phyloP scores from a whole-genome alignment of 1,284 basidiomycete genomes.

The Cryptococcus sp. region DNA sequence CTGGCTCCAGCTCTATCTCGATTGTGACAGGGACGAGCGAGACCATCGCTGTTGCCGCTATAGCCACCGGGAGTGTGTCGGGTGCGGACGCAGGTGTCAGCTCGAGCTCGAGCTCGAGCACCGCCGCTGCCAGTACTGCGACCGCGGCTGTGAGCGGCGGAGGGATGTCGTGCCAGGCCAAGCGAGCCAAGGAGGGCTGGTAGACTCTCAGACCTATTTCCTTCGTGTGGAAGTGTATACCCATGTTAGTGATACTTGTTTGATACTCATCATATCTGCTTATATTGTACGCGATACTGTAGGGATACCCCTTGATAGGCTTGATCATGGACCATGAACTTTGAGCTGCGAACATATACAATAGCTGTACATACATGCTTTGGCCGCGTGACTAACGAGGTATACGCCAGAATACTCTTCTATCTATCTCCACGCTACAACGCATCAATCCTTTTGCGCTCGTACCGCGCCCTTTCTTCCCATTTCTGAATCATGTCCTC shows the following conservation, averaged over 20 bases:
- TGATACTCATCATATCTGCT: too few relatives aligned
- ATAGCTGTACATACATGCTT: too few relatives aligned
- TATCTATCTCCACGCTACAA: neutral
- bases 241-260: too few relatives aligned
- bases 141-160: neutral
- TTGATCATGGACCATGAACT: too few relatives aligned
- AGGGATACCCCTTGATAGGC: too few relatives aligned
- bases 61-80: too few relatives aligned
- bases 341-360: too few relatives aligned
- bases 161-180: conserved; percentile 2
- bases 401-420: too few relatives aligned
- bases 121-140: neutral
- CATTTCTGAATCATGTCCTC: conserved; percentile 39
- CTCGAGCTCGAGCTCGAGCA: neutral
- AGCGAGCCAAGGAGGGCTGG: neutral
- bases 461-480: conserved; percentile 27
- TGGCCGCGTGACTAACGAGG: too few relatives aligned
- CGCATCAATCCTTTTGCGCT: conserved; percentile 33
- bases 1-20: neutral
- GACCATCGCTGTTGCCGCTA: neutral
- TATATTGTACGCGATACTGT: too few relatives aligned
- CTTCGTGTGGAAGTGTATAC: too few relatives aligned
- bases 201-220: too few relatives aligned
- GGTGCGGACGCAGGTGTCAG: neutral
- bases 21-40: neutral